Percentiles rank a stretch among this genome's conserved stretches.
Conservation (phyloP, 225 moss, liverwort and hornwort species). For the Rhytidiadelphus loreus region DNA sequence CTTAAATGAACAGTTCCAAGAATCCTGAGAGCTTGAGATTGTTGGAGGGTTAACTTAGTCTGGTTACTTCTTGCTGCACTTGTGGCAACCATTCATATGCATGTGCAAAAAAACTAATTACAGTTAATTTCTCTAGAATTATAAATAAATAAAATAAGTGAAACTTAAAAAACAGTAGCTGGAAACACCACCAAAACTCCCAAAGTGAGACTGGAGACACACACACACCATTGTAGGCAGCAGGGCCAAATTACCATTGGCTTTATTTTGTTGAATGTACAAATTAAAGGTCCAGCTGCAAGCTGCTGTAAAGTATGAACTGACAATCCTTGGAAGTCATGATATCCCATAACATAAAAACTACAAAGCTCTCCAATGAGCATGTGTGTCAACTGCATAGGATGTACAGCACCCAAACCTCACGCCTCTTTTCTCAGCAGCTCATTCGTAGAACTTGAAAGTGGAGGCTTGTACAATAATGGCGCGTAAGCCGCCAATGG, state of each 20-base stretch:
- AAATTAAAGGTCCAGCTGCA: neutral
- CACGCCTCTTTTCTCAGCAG: too few species aligned
- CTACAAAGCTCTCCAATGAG: neutral
- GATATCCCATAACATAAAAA: neutral
- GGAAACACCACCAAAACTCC: neutral
- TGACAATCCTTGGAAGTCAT: neutral
- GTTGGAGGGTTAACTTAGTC: neutral
- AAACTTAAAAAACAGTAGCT: neutral
- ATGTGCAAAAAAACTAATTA: neutral
- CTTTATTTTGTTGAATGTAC: neutral
- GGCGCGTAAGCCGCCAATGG: slow-evolving; percentile 40
- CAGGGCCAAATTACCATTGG: neutral
- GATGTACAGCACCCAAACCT: neutral
- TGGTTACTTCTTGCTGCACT: neutral
- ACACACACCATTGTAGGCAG: neutral
- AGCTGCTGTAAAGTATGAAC: neutral
- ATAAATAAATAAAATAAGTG: neutral
- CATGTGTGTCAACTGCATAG: neutral
- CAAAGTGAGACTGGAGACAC: neutral
- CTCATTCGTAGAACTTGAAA: slow-evolving; percentile 13
- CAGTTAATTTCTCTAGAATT: neutral
- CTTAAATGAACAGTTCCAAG: neutral
- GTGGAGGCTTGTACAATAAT: slow-evolving; percentile 18
- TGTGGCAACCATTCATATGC: neutral
- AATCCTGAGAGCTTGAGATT: neutral